phyloP scores from a whole-genome alignment of 176 grass and related monocot genomes.

The Dactylis glomerata region DNA sequence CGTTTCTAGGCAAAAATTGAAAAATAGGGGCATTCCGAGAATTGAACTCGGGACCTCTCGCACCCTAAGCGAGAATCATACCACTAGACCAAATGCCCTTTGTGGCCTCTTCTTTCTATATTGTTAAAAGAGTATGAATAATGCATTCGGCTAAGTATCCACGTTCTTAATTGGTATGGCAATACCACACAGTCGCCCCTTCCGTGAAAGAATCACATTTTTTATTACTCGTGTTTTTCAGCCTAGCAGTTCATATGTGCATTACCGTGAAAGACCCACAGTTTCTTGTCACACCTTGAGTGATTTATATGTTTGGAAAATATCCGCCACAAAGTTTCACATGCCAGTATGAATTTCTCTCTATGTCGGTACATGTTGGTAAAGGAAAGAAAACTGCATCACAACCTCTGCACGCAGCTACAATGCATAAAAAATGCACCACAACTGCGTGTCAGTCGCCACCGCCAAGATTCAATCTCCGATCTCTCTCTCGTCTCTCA shows the following conservation, averaged over 20 bases:
- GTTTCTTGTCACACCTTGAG: neutral
- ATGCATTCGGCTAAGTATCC: no score
- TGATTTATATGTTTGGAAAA: no score
- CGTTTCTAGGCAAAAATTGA: rapidly evolving
- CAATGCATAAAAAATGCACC: no score
- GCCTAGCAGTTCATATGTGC: neutral
- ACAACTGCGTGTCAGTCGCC: no score
- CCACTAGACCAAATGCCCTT: conserved; percentile 97
- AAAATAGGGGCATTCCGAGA: conserved; percentile 67
- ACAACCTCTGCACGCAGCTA: no score
- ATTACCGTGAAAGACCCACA: neutral
- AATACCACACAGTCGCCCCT: neutral
- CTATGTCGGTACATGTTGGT: neutral
- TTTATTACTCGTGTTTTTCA: neutral
- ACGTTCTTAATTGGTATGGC: no score
- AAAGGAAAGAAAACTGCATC: neutral
- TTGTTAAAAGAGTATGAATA: no score
- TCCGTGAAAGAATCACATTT: neutral
- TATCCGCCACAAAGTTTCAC: neutral
- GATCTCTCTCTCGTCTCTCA: no score
- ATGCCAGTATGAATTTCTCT: neutral
- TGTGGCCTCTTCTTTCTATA: no score
- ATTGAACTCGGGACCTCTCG: conserved; percentile 94
- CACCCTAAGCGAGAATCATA: conserved; percentile 99
- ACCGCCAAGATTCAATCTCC: no score